These are phyloP conservation scores for Macrolepiota albuminosa DNA, from an alignment of 768 basidiomycete genomes.

Conservation along the genomic window DNA sequence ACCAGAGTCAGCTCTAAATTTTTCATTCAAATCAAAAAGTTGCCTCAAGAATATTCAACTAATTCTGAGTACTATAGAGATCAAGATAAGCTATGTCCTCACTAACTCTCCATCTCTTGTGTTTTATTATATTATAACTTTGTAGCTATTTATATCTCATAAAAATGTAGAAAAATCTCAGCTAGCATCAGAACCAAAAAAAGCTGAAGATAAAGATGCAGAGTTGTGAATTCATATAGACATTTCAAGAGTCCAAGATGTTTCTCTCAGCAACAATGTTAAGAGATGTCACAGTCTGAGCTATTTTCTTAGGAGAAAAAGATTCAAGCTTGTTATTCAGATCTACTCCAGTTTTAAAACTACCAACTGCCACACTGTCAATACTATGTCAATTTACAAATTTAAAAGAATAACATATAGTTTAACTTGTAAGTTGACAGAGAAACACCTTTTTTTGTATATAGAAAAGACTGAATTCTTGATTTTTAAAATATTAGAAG, in stretches of 20 bases:
- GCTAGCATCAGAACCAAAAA: background rate
- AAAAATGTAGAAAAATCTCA: background rate
- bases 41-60: constrained; percentile 1
- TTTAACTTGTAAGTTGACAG: background rate
- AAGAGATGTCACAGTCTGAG: too few relatives aligned
- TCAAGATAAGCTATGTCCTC: background rate
- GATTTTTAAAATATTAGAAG: too few relatives aligned
- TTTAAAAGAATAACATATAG: background rate
- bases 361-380: too few relatives aligned
- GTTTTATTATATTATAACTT: background rate
- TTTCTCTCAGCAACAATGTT: background rate
- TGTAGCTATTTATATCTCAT: background rate
- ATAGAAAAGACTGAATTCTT: too few relatives aligned
- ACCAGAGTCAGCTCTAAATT: background rate
- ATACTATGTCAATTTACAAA: too few relatives aligned
- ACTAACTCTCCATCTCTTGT: background rate
- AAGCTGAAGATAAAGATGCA: background rate
- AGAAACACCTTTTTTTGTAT: too few relatives aligned
- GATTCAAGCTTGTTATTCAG: too few relatives aligned
- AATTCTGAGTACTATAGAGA: background rate
- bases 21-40: background rate
- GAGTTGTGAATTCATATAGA: constrained; percentile 7
- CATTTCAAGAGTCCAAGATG: constrained; percentile 4
- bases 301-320: too few relatives aligned
- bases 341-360: too few relatives aligned